Evolutionary conservation across 2,329 filamentous ascomycete species (phyloP), one percentile per base, ranked within the genome.

Genomic region (Leptographium wingfieldii): DNA sequence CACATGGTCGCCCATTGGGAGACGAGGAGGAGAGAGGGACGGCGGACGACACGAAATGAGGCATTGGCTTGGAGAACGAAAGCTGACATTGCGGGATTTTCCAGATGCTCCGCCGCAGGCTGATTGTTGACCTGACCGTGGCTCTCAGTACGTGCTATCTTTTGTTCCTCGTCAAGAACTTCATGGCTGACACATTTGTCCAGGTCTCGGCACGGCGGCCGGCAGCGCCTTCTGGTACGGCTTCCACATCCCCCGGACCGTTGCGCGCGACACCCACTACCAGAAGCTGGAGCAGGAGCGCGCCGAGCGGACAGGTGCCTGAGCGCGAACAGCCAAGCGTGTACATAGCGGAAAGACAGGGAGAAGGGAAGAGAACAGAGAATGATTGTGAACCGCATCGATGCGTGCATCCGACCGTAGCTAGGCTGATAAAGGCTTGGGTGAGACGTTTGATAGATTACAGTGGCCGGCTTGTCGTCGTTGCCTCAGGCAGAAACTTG

Each of bases 141-240:
- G 79, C 74, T 64, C 74, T 84, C 61, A 79, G 80, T 83, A 76
- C 63, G 80, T 74, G 58, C 19, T 40, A 40, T 40, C 38, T 9
- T 16, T 16, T 16, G 3, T 16, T 16, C 16, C 12, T n/a, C 16
- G 35, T 5, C 19, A 3, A 40, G 10, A 16, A 14, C 38, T 40
- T 2, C 14, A 16, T n/a, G 31, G 33, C 55, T n/a, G 10, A 29
- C 56, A 35, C 70, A 57, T 55, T 52, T 59, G 62, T 38, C 7
- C 64, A 83, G 80, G 78, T 68, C 68, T 80, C 62, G 81, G 81
- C 62, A 76, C 80, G 65, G 72, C 69, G 65, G 77, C 82, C 72
- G 80, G 76, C 70, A 81, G 77, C 70, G 69, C 71, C 64, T 84
- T 77, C 75, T 84, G 81, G 81, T 81, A 83, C 76, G 81, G 81